Percentiles rank a stretch among this genome's conserved stretches.
These are phyloP conservation scores for Blastocystis hominis DNA, from an alignment of 352 stramenopile genomes.

Conservation along the genomic window DNA sequence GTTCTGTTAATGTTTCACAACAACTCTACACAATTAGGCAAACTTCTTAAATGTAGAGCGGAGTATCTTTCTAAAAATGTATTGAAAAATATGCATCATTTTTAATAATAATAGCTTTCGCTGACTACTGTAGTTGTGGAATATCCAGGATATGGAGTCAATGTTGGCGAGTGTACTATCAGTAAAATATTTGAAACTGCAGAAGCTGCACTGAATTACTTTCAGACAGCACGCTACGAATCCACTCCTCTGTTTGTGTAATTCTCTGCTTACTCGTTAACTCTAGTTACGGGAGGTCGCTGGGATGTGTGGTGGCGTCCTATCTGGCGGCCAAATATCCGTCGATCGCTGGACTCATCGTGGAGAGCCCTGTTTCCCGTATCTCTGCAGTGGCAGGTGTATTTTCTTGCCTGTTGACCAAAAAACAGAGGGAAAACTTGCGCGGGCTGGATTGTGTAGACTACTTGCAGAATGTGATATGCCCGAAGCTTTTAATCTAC, in stretches of 20 bases:
- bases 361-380: background rate
- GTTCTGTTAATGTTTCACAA: constrained; percentile 26
- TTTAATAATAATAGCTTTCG: background rate
- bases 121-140: constrained; percentile 3
- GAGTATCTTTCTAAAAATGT: background rate
- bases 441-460: background rate
- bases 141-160: constrained; percentile 45
- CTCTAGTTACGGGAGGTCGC: background rate
- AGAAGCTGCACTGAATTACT: constrained; percentile 21
- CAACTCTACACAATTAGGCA: background rate
- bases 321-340: background rate
- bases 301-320: constrained; percentile 25
- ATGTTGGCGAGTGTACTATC: background rate
- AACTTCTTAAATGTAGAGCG: background rate
- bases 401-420: background rate
- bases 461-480: constrained; percentile 1
- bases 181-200: background rate
- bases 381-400: background rate
- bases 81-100: background rate
- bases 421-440: background rate
- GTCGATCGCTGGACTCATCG: background rate
- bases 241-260: background rate
- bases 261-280: background rate
- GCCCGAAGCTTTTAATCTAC: constrained; percentile 16
- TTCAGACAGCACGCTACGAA: background rate